phyloP scores from a whole-genome alignment of 208 protist species.

The Trichomonas gallinae region DNA sequence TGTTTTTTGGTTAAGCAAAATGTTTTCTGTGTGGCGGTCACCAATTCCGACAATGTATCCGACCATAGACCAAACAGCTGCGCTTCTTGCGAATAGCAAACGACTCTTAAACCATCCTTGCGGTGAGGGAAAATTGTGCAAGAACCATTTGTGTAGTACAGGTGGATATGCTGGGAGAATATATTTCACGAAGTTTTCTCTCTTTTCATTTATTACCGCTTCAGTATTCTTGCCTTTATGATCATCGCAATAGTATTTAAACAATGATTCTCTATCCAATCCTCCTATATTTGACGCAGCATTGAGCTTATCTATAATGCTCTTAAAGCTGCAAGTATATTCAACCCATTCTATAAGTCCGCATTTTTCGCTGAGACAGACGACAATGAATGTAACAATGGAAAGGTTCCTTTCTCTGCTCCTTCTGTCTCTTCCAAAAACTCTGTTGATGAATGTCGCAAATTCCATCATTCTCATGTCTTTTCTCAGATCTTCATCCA shows the following conservation, averaged over 20 bases:
- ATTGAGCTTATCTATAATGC: not conserved
- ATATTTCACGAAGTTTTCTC: not conserved
- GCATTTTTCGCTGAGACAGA: not conserved
- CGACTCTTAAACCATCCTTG: not conserved
- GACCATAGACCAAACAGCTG: conserved; percentile 77
- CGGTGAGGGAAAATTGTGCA: not conserved
- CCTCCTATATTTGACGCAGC: not conserved
- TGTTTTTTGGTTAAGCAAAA: conserved; percentile 64
- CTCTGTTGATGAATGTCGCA: not conserved
- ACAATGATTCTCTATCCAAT: not conserved
- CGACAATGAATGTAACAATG: not conserved
- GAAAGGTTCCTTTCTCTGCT: not conserved
- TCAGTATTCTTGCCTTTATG: not conserved
- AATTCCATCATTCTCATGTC: conserved; percentile 24
- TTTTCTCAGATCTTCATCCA: conserved; percentile 5
- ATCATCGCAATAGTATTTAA: not conserved
- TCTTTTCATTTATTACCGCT: not conserved
- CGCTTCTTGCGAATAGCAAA: conserved; percentile 49
- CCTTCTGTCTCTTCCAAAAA: not conserved
- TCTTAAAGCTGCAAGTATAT: not conserved
- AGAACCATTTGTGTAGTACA: not conserved
- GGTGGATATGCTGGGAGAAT: not conserved
- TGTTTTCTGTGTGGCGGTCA: conserved; percentile 79
- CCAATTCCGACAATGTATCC: conserved; percentile 72
- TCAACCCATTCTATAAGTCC: conserved; percentile 11